phyloP scores from a whole-genome alignment of 179 eudicot genomes.

The Sideroxylon spinosum region DNA sequence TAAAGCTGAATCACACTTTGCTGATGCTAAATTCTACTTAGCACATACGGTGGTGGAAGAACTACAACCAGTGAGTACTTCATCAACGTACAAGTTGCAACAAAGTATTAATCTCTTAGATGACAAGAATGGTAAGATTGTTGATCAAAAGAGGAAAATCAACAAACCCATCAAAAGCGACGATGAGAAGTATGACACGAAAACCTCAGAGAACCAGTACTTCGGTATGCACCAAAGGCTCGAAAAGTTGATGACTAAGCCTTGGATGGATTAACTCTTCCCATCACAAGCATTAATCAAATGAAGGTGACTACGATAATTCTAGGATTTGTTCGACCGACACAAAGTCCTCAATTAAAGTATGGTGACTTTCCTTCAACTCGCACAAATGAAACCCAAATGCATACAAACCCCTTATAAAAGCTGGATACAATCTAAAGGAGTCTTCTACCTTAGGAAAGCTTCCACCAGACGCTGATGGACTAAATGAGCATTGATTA shows the following conservation, averaged over 20 bases:
- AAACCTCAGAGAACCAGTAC: background rate
- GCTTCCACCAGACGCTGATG: background rate
- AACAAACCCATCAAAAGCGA: background rate
- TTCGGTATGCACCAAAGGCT: background rate
- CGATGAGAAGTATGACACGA: no score
- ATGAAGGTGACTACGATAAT: background rate
- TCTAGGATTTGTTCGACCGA: background rate
- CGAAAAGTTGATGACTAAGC: background rate
- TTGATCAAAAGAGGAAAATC: background rate
- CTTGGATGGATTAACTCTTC: background rate
- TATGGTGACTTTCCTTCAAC: background rate
- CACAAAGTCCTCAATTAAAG: background rate
- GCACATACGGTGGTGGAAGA: background rate
- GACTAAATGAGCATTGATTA: background rate
- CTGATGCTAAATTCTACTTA: background rate
- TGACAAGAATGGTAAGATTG: background rate
- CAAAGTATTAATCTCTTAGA: background rate
- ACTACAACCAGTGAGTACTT: background rate
- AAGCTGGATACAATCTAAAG: background rate
- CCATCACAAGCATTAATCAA: background rate
- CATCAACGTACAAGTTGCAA: no score
- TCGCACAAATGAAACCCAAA: background rate
- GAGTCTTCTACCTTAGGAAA: background rate
- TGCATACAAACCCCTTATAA: background rate
- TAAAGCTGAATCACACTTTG: background rate